Evolutionary conservation across 2,329 filamentous ascomycete genomes (phyloP), one percentile per base, ranked within the genome.

Genomic region (Cercospora sp.): DNA sequence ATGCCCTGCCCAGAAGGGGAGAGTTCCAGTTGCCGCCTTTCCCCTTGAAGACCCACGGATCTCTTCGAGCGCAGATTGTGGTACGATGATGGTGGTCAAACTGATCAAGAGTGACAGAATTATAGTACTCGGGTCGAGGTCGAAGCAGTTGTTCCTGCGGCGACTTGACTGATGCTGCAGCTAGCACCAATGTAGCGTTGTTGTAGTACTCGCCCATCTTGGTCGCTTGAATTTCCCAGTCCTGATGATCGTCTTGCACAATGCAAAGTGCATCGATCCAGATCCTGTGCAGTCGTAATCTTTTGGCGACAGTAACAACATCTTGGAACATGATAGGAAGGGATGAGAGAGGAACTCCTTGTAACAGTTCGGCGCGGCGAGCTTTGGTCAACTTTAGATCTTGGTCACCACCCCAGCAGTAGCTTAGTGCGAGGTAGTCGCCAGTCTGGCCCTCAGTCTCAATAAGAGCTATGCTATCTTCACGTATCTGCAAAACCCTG

Each of bases 181-280:
- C 49, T 28, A 55, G 49, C 5, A 55, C 49, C 24, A 55, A 26
- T 6, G 49, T 55, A 32, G 62, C 62, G 18, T 57, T 58, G 24
- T 18, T 58, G 51, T 64, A 64, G 24, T 57, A 32, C n/a, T 65
- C 32, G 13, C 53, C 63, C 59, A 67, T 63, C 9, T 34, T 43
- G 12, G 61, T 49, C 5, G 49, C 30, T 26, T 67, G 45, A 10
- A 40, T 5, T 43, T 55, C n/a, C 65, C 61, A 64, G 43, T 67
- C 65, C 16, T 30, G 34, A 10, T 28, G 43, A 16, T 24, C 24
- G 61, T 67, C 66, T 59, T 67, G 66, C 28, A 64, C 43, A 34
- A 67, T 67, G 61, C 66, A 67, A 5, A 67, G 40, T 4, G 61
- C 61, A 45, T 67, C 65, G n/a, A 67, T 64, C 60, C 60, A 64